phyloP scores from a whole-genome alignment of 257 asterid species.

The Scutellaria galericulata region DNA sequence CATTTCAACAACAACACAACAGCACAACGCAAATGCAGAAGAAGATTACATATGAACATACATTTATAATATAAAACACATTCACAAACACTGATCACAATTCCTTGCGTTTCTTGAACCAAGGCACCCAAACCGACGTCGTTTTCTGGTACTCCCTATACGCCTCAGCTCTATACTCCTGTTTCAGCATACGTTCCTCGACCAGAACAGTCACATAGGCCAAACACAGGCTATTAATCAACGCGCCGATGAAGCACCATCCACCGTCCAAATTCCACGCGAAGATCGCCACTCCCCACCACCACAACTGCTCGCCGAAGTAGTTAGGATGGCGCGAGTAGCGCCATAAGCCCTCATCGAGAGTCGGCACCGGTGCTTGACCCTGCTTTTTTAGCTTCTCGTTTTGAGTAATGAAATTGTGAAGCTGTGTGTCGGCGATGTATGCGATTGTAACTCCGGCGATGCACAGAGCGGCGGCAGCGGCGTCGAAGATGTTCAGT shows the following conservation, averaged over 20 bases:
- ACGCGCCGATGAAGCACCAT: conserved; percentile 63
- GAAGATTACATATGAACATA: conserved; percentile 28
- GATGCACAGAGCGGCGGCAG: conserved; percentile 56
- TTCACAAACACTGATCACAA: conserved; percentile 23
- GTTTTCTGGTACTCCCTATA: conserved; percentile 64
- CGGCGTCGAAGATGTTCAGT: conserved; percentile 55
- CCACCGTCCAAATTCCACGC: conserved; percentile 70
- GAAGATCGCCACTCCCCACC: conserved; percentile 81
- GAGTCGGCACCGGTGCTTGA: conserved; percentile 54
- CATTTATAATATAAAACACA: conserved; percentile 28
- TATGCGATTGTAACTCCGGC: conserved; percentile 67
- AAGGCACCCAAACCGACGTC: conserved; percentile 86
- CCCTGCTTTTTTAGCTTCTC: conserved; percentile 51
- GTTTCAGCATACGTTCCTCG: conserved; percentile 79
- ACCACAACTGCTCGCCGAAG: conserved; percentile 97
- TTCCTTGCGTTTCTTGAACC: conserved; percentile 63
- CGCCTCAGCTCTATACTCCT: conserved; percentile 72
- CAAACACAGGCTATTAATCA: conserved; percentile 69
- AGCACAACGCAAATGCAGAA: conserved; percentile 23
- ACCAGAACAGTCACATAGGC: conserved; percentile 84
- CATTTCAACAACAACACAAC: not conserved
- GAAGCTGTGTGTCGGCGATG: conserved; percentile 78
- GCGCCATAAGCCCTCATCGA: conserved; percentile 78
- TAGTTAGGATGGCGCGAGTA: conserved; percentile 93
- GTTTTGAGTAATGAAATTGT: conserved; percentile 58